A percentile compares a stretch with the other conserved stretches of the same genome.
Evolutionary conservation across 1,284 basidiomycete genomes (phyloP).

Genomic region (Abortiporus biennis): DNA sequence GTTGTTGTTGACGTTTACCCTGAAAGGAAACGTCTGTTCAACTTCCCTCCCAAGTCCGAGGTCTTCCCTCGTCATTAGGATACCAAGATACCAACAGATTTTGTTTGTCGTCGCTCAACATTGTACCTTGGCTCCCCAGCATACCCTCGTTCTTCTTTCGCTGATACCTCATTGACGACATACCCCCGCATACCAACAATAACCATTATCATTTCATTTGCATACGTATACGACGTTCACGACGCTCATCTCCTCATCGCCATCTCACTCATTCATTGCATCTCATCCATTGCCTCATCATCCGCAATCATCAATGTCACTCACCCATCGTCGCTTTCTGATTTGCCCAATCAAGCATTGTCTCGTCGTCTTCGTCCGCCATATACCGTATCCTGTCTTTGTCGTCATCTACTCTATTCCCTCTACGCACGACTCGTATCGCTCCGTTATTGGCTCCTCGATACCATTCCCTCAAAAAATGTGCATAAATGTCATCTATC

Average conservation of each 20-base stretch:
- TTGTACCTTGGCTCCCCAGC: not conserved
- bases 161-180: not conserved
- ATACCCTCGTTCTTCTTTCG: not conserved
- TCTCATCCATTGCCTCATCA: not conserved
- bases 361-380: not conserved
- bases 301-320: not conserved
- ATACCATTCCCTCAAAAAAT: too few species aligned
- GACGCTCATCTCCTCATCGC: not conserved
- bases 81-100: not conserved
- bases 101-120: not conserved
- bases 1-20: conserved; percentile 25
- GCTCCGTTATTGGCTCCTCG: not conserved
- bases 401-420: not conserved
- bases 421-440: not conserved
- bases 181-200: too few species aligned
- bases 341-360: too few species aligned
- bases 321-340: not conserved
- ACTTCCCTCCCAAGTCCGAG: conserved; percentile 33
- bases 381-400: not conserved
- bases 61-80: not conserved
- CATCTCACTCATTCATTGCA: not conserved
- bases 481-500: not conserved
- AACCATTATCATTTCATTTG: too few species aligned
- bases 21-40: conserved; percentile 42
- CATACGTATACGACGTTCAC: too few species aligned